Evolutionary conservation across 177 flowering plant species (phyloP), one percentile per base, ranked within the genome.

Genomic region (Tripterygium wilfordii): DNA sequence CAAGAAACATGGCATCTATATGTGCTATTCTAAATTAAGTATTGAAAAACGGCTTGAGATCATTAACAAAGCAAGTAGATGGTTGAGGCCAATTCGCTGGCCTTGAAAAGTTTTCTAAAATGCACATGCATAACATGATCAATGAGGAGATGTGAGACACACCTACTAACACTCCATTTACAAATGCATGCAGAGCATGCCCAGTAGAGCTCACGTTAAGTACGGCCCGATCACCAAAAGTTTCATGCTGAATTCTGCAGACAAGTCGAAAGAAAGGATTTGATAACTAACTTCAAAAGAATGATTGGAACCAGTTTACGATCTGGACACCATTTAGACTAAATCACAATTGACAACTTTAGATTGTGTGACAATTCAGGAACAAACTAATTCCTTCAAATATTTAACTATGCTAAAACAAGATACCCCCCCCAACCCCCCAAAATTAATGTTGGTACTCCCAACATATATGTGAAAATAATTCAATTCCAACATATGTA

Each of bases 141-240:
- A 5, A 15, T 10, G 38, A 10, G 25, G 12, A 10, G 18, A 37
- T 10, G 43, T 4, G 25, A 27, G 5, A 45, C 29, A 2, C 17
- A 74, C 98, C 98, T n/a, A 49, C 57, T 24, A 48, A 68, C 21
- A 4, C 48, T 29, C 78, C 77, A 48, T 91, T 88, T 44, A 82
- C 72, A 48, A 78, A 91, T 43, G 76, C 80, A 56, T 74, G 85
- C 36, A 85, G 26, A 30, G 65, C 79, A 64, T 88, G 98, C 28
- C 71, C 95, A 38, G 49, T 63, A 21, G 92, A 66, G 23, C 44
- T 6, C 21, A 75, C 82, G 26, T 39, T 43, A 23, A 91, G 74
- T 10, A 52, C 26, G 29, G 68, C 47, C 23, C 63, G 15, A 24
- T 38, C 44, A 27, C 50, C 58, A 8, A 71, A 39, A n/a, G 77